Evolutionary conservation across 176 grass and related monocot genomes (phyloP), one percentile per base, ranked within the genome.

Genomic region (Tillandsia fasciculata): DNA sequence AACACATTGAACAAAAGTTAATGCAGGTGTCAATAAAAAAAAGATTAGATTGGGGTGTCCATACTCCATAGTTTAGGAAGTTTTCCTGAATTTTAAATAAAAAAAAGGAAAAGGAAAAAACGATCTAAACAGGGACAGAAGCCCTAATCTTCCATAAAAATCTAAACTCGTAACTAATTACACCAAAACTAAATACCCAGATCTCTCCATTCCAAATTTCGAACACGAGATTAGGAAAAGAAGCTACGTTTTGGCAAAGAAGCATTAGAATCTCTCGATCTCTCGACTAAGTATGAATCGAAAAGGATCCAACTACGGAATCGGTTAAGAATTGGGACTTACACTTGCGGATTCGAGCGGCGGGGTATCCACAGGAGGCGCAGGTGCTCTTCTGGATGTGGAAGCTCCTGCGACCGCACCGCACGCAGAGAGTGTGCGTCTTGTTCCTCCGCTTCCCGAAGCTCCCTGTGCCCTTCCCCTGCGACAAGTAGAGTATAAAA

Each of bases 391-490:
- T 69, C 65, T 77, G 75, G 51, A 77, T 42, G 56, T 58, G 51
- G 66, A 69, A 78, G 23, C 65, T 70, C 64, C 54, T 42, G 27
- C 54, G 66, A 10, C 65, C 49, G 11, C 49, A 77, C 26, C 74
- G 14, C 56, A 63, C 71, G 71, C 71, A 73, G 48, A 77, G 75
- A 3, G 67, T 71, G 76, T 79, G 76, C 12, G 67, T 79, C 76
- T 79, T 79, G 68, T 79, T 79, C 76, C 76, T 79, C 29, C 76
- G 52, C 76, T 79, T 79, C 15, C 76, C 76, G 20, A 79, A 79
- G 69, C 76, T 71, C 12, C 76, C 76, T n/a, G 76, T 79, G 49
- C 66, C 76, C 54, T 79, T 79, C 0, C 67, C 52, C 76, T 71
- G 67, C 53, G 9, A n/a, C 3, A 8, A 71, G 2, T 12, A 65